A percentile compares a stretch with the other conserved stretches of the same genome.
Conservation (phyloP, 2,329 filamentous ascomycete species). For the Sporothrix pseudoabietina region DNA sequence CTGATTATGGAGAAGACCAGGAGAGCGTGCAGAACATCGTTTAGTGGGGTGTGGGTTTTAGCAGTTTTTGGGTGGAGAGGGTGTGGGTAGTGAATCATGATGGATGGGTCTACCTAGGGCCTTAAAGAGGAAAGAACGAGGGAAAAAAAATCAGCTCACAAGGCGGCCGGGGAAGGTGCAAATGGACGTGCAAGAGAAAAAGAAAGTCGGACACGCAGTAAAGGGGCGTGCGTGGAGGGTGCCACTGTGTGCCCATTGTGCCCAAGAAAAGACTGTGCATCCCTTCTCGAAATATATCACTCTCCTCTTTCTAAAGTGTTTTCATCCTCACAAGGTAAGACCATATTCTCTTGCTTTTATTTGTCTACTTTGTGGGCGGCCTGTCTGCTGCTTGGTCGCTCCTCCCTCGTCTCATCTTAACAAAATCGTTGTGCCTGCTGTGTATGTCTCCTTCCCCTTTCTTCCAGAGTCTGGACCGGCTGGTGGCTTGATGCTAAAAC, state of each 20-base stretch:
- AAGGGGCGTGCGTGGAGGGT: constrained; percentile 8
- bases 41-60: constrained; percentile 15
- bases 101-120: neutral
- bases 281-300: constrained; percentile 8
- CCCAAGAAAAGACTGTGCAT: constrained; percentile 24
- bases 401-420: neutral
- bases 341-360: neutral
- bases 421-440: neutral
- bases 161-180: constrained; percentile 14
- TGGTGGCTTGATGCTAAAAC: neutral
- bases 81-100: neutral
- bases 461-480: neutral
- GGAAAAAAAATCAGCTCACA: constrained; percentile 18
- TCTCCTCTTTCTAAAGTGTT: neutral
- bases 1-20: neutral
- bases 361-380: neutral
- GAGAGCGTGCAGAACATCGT: constrained; percentile 16
- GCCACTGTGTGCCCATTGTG: neutral
- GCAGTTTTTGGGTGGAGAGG: neutral
- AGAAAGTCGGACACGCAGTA: neutral
- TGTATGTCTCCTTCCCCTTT: neutral
- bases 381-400: neutral
- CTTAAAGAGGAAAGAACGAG: constrained; percentile 7
- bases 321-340: constrained; percentile 6
- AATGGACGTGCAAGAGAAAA: neutral